These are phyloP conservation scores for Colletotrichum cuscutae DNA, from an alignment of 2,329 filamentous ascomycete species.

Conservation along the genomic window DNA sequence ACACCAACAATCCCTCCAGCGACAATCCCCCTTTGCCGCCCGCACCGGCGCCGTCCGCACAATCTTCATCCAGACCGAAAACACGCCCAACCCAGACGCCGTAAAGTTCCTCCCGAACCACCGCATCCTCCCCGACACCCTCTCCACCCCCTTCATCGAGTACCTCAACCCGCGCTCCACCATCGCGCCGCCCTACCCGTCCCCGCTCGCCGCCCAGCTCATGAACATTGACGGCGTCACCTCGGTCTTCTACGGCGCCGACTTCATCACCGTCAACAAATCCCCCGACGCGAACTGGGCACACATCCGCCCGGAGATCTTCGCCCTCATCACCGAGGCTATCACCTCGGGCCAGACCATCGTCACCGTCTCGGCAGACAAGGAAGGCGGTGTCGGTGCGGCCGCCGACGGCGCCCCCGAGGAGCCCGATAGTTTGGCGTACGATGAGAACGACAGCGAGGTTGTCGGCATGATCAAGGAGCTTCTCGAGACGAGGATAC, in stretches of 20 bases:
- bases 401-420: slow-evolving; percentile 51
- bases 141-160: slow-evolving; percentile 85
- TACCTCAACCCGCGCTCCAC: slow-evolving; percentile 91
- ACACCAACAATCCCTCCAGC: not conserved
- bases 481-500: slow-evolving; percentile 91
- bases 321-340: slow-evolving; percentile 92
- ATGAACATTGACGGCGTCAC: slow-evolving; percentile 96
- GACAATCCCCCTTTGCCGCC: slow-evolving; percentile 36
- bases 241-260: slow-evolving; percentile 90
- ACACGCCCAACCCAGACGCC: slow-evolving; percentile 93
- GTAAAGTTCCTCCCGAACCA: slow-evolving; percentile 97
- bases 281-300: slow-evolving; percentile 89
- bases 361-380: slow-evolving; percentile 76
- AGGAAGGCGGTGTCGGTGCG: slow-evolving; percentile 52
- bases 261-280: slow-evolving; percentile 98
- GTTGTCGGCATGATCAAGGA: slow-evolving; percentile 99
- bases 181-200: slow-evolving; percentile 88
- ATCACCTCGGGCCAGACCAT: slow-evolving; percentile 86
- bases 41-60: slow-evolving; percentile 65
- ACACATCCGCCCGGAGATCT: slow-evolving; percentile 94
- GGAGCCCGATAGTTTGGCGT: slow-evolving; percentile 79
- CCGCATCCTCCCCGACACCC: slow-evolving; percentile 78
- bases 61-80: slow-evolving; percentile 98
- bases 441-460: slow-evolving; percentile 91
- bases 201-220: slow-evolving; percentile 87